phyloP scores from a whole-genome alignment of 495 filamentous ascomycete species.

The Schizothecium vesticola region DNA sequence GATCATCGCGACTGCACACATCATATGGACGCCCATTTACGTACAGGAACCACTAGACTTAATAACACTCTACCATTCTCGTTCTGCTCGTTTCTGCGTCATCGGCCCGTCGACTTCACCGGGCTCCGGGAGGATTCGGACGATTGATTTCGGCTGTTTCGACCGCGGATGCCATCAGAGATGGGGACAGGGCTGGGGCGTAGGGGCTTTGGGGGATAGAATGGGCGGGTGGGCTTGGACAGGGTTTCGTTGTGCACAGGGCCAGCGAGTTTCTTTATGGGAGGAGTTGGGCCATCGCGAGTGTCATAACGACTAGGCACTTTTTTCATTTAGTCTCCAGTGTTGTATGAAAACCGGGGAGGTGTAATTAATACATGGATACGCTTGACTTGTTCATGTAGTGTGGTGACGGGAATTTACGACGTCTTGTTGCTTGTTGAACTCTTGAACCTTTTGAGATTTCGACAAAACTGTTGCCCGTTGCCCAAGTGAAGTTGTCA shows the following conservation, averaged over 20 bases:
- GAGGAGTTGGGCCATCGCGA: slow-evolving; percentile 5
- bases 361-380: slow-evolving; percentile 10
- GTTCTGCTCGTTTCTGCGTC: slow-evolving; percentile 4
- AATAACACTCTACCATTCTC: slow-evolving; percentile 29
- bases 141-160: background rate
- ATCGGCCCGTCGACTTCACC: background rate
- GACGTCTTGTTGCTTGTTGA: background rate
- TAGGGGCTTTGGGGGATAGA: background rate
- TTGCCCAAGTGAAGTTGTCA: background rate
- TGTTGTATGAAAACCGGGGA: slow-evolving; percentile 11
- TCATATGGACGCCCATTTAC: slow-evolving; percentile 22
- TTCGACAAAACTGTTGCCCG: background rate
- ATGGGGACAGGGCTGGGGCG: background rate
- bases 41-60: slow-evolving; percentile 32
- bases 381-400: background rate
- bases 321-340: slow-evolving; percentile 3
- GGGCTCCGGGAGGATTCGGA: background rate
- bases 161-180: background rate
- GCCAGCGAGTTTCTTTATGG: slow-evolving; percentile 7
- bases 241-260: slow-evolving; percentile 8
- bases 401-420: background rate
- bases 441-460: background rate
- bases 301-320: background rate
- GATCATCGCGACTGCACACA: slow-evolving; percentile 16
- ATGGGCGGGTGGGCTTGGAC: slow-evolving; percentile 9